These are phyloP conservation scores for Volvariella surrecta DNA, from an alignment of 1,284 basidiomycete genomes.

Conservation along the genomic window DNA sequence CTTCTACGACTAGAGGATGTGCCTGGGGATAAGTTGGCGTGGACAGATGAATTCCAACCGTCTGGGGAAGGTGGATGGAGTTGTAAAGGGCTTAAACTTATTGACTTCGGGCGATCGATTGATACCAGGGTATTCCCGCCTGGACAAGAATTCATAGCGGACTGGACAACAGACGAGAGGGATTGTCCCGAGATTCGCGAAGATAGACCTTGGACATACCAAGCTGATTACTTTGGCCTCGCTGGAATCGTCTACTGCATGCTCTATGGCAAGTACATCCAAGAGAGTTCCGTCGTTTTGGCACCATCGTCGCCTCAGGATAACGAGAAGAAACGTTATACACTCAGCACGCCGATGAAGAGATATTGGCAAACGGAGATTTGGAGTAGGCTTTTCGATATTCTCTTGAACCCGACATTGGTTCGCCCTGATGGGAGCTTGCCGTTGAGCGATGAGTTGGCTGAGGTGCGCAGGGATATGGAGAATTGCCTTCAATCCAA, in stretches of 20 bases:
- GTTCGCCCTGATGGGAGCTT: conserved; percentile 46
- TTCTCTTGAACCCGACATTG: conserved; percentile 74
- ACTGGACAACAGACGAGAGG: conserved; percentile 81
- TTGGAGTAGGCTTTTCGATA: conserved; percentile 82
- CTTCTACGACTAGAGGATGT: conserved; percentile 84
- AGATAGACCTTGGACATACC: conserved; percentile 82
- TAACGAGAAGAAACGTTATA: conserved; percentile 34
- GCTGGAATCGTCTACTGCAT: conserved; percentile 92
- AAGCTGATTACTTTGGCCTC: conserved; percentile 94
- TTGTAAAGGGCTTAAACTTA: conserved; percentile 83
- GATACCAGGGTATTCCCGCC: conserved; percentile 77
- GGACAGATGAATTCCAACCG: conserved; percentile 71
- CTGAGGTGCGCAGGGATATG: conserved; percentile 66
- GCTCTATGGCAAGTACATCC: conserved; percentile 94
- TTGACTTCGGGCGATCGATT: conserved; percentile 94
- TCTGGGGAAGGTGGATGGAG: conserved; percentile 80
- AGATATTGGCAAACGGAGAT: conserved; percentile 93
- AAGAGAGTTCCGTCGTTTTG: conserved; percentile 47
- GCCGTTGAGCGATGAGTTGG: conserved; percentile 68
- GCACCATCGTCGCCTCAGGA: conserved; percentile 22
- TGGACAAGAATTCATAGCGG: conserved; percentile 75
- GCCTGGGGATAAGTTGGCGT: conserved; percentile 58
- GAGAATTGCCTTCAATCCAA: conserved; percentile 79
- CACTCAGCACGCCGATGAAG: conserved; percentile 75
- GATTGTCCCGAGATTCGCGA: conserved; percentile 91